Evolutionary conservation across 202 grass and related monocot species (phyloP).

Genomic region (Setaria viridis): DNA sequence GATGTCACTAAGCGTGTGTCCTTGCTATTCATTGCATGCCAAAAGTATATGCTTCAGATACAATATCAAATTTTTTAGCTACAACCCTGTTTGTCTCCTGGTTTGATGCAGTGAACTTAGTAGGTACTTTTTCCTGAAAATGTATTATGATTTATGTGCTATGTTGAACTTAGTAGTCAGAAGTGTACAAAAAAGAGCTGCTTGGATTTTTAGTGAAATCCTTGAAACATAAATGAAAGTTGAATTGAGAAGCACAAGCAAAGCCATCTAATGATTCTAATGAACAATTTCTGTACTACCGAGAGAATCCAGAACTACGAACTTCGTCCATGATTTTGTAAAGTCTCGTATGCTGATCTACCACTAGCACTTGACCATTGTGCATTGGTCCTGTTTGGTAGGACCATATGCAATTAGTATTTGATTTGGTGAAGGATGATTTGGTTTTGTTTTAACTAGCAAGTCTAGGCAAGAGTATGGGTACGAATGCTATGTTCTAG

Average conservation of each 20-base stretch:
- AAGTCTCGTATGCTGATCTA: not conserved
- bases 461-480: not conserved
- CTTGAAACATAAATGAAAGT: not conserved
- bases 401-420: not conserved
- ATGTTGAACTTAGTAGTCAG: not conserved
- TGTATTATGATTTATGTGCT: not conserved
- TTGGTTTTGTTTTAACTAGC: conserved; percentile 8
- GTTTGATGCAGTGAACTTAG: not conserved
- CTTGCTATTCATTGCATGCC: conserved; percentile 7
- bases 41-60: conserved; percentile 22
- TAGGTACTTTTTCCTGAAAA: not conserved
- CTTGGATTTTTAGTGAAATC: conserved; percentile 1
- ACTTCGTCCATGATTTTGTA: not conserved
- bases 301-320: not conserved
- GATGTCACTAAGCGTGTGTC: not conserved
- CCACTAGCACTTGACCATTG: not conserved
- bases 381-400: not conserved
- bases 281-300: not conserved
- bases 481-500: not conserved
- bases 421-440: conserved; percentile 4
- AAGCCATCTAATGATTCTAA: not conserved
- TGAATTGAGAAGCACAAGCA: not conserved
- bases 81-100: conserved; percentile 17
- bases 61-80: not conserved
- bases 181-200: not conserved